A percentile compares a stretch with the other conserved stretches of the same genome.
phyloP scores from a whole-genome alignment of 2,329 filamentous ascomycete species.

The Penicillium sp. region DNA sequence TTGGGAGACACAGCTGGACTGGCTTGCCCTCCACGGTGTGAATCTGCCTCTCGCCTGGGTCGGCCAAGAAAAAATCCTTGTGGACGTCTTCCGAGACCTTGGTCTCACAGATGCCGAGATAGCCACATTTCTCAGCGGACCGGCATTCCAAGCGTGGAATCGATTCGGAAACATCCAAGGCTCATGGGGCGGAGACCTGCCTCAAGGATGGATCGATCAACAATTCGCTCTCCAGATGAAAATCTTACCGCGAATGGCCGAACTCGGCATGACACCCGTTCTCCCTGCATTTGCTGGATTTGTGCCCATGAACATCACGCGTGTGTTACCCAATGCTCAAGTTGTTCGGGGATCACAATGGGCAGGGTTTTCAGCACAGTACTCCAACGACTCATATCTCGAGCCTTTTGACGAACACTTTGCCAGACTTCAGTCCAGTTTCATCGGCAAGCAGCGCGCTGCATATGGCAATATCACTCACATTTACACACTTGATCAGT shows the following conservation, averaged over 20 bases:
- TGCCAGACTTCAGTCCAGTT: conserved; percentile 40
- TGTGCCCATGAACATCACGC: conserved; percentile 41
- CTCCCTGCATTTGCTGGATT: conserved; percentile 49
- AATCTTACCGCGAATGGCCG: conserved; percentile 47
- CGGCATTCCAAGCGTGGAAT: conserved; percentile 50
- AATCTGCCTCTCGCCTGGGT: conserved; percentile 50
- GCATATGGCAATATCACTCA: conserved; percentile 46
- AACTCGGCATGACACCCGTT: conserved; percentile 49
- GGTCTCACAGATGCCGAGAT: conserved; percentile 44
- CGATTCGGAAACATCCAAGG: conserved; percentile 51
- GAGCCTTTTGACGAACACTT: conserved; percentile 44
- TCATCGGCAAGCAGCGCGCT: conserved; percentile 43
- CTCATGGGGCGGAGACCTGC: conserved; percentile 44
- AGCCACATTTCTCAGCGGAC: conserved; percentile 44
- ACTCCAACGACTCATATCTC: conserved; percentile 46
- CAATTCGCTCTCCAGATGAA: conserved; percentile 47
- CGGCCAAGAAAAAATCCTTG: conserved; percentile 47
- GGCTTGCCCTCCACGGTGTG: conserved; percentile 48
- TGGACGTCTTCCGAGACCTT: conserved; percentile 44
- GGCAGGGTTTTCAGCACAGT: conserved; percentile 37
- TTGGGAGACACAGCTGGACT: conserved; percentile 50
- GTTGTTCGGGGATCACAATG: conserved; percentile 43
- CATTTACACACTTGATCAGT: conserved; percentile 50
- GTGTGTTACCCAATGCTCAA: conserved; percentile 39
- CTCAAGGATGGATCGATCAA: conserved; percentile 42